A percentile compares a stretch with the other conserved stretches of the same genome.
Conservation (phyloP, 768 basidiomycete species). For the Termitomyces sp. region DNA sequence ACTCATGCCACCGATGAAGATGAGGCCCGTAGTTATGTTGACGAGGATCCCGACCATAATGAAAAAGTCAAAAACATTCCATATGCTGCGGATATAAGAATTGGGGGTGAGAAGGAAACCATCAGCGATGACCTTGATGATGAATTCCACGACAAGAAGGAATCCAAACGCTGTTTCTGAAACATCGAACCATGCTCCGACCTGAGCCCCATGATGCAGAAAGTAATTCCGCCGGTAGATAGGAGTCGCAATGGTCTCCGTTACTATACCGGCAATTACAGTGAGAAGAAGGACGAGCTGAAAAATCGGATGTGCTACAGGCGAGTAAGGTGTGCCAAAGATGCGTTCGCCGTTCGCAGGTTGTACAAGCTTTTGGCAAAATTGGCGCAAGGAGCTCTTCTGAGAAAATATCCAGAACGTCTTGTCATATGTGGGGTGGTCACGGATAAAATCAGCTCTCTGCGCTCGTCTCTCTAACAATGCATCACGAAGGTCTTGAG, state of each 20-base stretch:
- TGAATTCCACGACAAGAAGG: constrained; percentile 71
- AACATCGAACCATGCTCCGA: constrained; percentile 83
- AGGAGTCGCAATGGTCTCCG: constrained; percentile 82
- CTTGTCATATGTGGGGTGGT: constrained; percentile 86
- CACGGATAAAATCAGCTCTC: constrained; percentile 82
- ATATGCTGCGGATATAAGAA: constrained; percentile 85
- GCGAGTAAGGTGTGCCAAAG: constrained; percentile 68
- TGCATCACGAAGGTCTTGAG: constrained; percentile 56
- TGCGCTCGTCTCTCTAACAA: constrained; percentile 65
- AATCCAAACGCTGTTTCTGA: constrained; percentile 70
- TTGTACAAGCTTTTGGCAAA: constrained; percentile 79
- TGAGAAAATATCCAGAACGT: constrained; percentile 88
- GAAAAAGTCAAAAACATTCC: constrained; percentile 88
- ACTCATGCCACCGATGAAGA: constrained; percentile 73
- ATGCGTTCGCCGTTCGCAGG: constrained; percentile 85
- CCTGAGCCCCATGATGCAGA: constrained; percentile 46
- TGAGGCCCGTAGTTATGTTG: constrained; percentile 65
- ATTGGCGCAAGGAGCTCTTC: constrained; percentile 59
- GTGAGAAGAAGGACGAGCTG: constrained; percentile 68
- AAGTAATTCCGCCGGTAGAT: constrained; percentile 75
- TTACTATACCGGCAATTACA: constrained; percentile 76
- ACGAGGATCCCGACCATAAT: constrained; percentile 74
- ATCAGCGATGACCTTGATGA: constrained; percentile 90
- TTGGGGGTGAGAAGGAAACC: constrained; percentile 89
- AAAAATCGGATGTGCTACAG: constrained; percentile 62